Evolutionary conservation across 129 eudicot species (phyloP), one percentile per base, ranked within the genome.

Genomic region (Centaurea solstitialis): DNA sequence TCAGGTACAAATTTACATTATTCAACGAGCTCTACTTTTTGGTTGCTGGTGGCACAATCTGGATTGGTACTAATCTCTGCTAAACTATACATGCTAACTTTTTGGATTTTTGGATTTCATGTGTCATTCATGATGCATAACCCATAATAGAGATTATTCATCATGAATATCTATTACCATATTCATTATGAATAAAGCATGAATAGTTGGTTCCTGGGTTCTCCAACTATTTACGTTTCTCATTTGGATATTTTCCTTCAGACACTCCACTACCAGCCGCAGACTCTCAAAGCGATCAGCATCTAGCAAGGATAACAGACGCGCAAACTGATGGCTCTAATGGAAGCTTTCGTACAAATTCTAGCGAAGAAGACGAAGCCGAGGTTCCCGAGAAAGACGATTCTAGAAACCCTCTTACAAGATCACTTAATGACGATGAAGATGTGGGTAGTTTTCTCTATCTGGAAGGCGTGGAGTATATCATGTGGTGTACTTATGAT

Each of bases 401-500:
- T 75, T 84, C 80, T n/a, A 28, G 69, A 69, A 39, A 73, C 76
- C 59, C 22, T 39, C 30, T 1, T 53, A 66, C 78, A 18, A 80
- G 12, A 21, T 59, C 86, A 9, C 67, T 43, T 18, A 80, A 87
- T 22, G 87, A 80, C 35, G 76, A 57, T 15, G 93, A 95, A 57
- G 97, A 96, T 76, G 98, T 89, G 26, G 99, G 99, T 50, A 86
- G 88, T 65, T 94, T 94, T 77, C 85, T 94, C 6, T 94, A 94
- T 73, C 87, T 94, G 20, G 99, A 94, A 81, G 99, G 99, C 33
- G 96, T 94, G 39, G 99, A 94, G 86, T 94, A 94, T 76, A 90
- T 94, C 17, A 94, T 94, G 99, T 94, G 99, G 99, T 94, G 99
- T 83, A 94, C 99, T 39, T 94, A 94, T 68, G 99, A 94, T 78